A percentile compares a stretch with the other conserved stretches of the same genome.
Evolutionary conservation across 495 filamentous ascomycete genomes (phyloP).

Genomic region (Pyronema omphalodes): DNA sequence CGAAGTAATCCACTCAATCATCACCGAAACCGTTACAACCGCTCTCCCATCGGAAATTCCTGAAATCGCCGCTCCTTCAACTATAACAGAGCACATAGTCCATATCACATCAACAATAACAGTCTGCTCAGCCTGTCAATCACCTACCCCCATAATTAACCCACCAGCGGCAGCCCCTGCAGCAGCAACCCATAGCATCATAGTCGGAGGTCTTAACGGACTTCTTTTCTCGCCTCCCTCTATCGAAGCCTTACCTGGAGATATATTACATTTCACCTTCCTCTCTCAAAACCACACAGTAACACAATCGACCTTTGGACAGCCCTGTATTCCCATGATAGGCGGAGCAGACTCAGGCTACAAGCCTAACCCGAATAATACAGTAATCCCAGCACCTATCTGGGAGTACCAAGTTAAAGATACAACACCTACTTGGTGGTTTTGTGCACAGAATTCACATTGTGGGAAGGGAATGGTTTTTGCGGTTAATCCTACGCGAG

Average conservation of each 20-base stretch:
- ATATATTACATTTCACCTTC: constrained; percentile 57
- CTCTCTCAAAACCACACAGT: constrained; percentile 51
- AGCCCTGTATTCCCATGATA: constrained; percentile 44
- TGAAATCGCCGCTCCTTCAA: constrained; percentile 7
- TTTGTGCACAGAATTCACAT: constrained; percentile 37
- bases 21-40: constrained; percentile 5
- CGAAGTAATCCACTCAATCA: constrained; percentile 4
- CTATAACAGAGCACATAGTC: background rate
- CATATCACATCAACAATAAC: background rate
- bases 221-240: constrained; percentile 44
- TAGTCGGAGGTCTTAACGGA: constrained; percentile 39
- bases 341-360: constrained; percentile 48
- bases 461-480: constrained; percentile 54
- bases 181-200: constrained; percentile 21
- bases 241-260: constrained; percentile 38
- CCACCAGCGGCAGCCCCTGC: background rate
- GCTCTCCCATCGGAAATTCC: background rate
- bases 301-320: constrained; percentile 47
- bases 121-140: constrained; percentile 3
- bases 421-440: constrained; percentile 34
- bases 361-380: constrained; percentile 46
- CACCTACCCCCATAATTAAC: constrained; percentile 2
- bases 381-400: constrained; percentile 19
- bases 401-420: constrained; percentile 14
- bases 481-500: constrained; percentile 50